Evolutionary conservation across 768 basidiomycete genomes (phyloP), one percentile per base, ranked within the genome.

Genomic region (Lactarius akahatsu): DNA sequence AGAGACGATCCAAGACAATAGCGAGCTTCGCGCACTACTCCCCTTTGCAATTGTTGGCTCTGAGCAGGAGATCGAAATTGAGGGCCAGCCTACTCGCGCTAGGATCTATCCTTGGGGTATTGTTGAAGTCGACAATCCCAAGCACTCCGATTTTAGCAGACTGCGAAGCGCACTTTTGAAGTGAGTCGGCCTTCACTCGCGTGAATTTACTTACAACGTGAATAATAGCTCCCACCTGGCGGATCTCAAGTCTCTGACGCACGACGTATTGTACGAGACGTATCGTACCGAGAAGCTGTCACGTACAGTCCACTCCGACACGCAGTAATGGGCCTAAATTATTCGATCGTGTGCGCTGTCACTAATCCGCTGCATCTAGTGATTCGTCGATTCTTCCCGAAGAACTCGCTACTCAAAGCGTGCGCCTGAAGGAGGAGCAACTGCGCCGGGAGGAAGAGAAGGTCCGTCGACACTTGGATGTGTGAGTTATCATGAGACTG

Each of bases 51-150:
- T 99, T 71, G 89, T 99, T 73, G 97, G 97, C 36, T 96, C 94
- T 20, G 95, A 98, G 77, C 96, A 98, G 71, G 96, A 98, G 77
- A 87, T 98, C 69, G 92, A 96, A 73, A 84, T 98, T 68, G 89
- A 93, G 59, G 97, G 96, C 34, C 88, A 95, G 77, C 87, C 87
- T 54, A 88, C 97, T 70, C 90, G 97, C 67, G 96, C 92, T 47
- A 85, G 97, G 71, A 89, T 94, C 74, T 99, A 98, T 78, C 97
- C 97, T 4, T 99, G 97, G 97, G 97, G 97, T 73, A 84, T 98
- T 67, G 97, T 92, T 59, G 96, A 98, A 76, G 96, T 98, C 68
- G 97, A 99, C 82, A 98, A 98, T 78, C 94, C 95, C n/a, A 91
- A 94, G 76, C 97, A 99, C 80, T 97, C 93, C n/a, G 97, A 99